phyloP scores from a whole-genome alignment of 2,329 filamentous ascomycete genomes.

The Aspergillus sp. region DNA sequence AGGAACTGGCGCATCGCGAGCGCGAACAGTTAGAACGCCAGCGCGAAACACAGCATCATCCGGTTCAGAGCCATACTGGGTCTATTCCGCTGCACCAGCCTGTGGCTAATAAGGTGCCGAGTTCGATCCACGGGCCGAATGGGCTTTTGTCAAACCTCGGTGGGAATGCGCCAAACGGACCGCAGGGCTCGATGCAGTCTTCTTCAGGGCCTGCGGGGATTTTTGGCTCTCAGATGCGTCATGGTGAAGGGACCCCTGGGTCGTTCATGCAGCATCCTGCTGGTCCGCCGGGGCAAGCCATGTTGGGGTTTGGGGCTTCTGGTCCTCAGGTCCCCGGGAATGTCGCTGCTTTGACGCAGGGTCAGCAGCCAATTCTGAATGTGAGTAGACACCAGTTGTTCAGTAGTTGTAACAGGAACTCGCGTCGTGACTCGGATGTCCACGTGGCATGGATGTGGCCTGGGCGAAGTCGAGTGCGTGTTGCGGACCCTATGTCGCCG shows the following conservation, averaged over 20 bases:
- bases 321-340: slow-evolving; percentile 40
- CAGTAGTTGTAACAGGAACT: neutral
- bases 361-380: slow-evolving; percentile 74
- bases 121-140: slow-evolving; percentile 84
- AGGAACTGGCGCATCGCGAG: slow-evolving; percentile 48
- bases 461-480: neutral
- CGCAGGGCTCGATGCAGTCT: slow-evolving; percentile 48
- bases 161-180: slow-evolving; percentile 47
- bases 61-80: slow-evolving; percentile 78
- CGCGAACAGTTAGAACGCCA: slow-evolving; percentile 50
- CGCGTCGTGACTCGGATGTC: neutral
- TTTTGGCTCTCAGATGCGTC: slow-evolving; percentile 62
- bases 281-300: slow-evolving; percentile 46
- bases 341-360: slow-evolving; percentile 58
- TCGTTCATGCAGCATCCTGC: slow-evolving; percentile 56
- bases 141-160: slow-evolving; percentile 72
- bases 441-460: neutral
- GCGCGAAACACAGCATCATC: slow-evolving; percentile 53
- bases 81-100: slow-evolving; percentile 92
- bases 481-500: neutral
- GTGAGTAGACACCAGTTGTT: slow-evolving; percentile 32
- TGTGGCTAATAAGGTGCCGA: slow-evolving; percentile 70
- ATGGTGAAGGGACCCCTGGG: slow-evolving; percentile 45
- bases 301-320: slow-evolving; percentile 42
- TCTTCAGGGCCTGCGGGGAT: slow-evolving; percentile 54